These are phyloP conservation scores for Diaporthe helianthi DNA, from an alignment of 2,329 filamentous ascomycete species.

Conservation along the genomic window DNA sequence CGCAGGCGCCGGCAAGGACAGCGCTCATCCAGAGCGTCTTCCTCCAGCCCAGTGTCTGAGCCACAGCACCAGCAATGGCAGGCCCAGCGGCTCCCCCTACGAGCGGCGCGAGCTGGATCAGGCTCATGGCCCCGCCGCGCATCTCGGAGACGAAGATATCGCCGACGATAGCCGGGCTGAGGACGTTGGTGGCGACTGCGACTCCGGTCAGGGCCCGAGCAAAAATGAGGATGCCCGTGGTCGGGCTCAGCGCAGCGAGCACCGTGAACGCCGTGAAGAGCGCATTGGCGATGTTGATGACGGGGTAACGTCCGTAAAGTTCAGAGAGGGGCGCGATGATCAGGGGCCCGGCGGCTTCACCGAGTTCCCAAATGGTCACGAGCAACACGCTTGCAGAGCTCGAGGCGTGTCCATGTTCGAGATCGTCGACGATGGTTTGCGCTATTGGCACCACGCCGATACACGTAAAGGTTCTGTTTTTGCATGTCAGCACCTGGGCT, in stretches of 20 bases:
- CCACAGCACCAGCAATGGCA: slow-evolving; percentile 60
- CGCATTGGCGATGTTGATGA: slow-evolving; percentile 61
- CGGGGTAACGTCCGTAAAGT: slow-evolving; percentile 61
- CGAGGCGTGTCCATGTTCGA: slow-evolving; percentile 47
- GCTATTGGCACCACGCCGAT: slow-evolving; percentile 63
- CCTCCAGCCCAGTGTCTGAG: slow-evolving; percentile 63
- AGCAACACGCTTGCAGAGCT: slow-evolving; percentile 64
- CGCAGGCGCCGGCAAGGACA: slow-evolving; percentile 54
- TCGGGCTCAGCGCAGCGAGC: slow-evolving; percentile 53
- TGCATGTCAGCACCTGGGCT: neutral
- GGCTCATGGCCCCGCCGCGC: slow-evolving; percentile 64
- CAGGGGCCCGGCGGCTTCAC: slow-evolving; percentile 66
- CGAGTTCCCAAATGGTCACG: slow-evolving; percentile 75
- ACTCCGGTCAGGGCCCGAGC: slow-evolving; percentile 66
- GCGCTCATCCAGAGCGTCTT: slow-evolving; percentile 58
- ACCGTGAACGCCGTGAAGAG: slow-evolving; percentile 58
- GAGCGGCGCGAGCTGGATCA: slow-evolving; percentile 63
- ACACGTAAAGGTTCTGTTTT: slow-evolving; percentile 62
- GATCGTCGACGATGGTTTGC: slow-evolving; percentile 56
- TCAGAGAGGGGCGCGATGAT: slow-evolving; percentile 70
- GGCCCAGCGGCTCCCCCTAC: slow-evolving; percentile 65
- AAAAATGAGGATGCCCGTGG: slow-evolving; percentile 54
- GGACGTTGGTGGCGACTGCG: slow-evolving; percentile 68
- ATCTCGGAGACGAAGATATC: slow-evolving; percentile 66
- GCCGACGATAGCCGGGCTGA: slow-evolving; percentile 69